These are phyloP conservation scores for Scedosporium aurantiacum DNA, from an alignment of 2,329 filamentous ascomycete genomes.

Conservation along the genomic window DNA sequence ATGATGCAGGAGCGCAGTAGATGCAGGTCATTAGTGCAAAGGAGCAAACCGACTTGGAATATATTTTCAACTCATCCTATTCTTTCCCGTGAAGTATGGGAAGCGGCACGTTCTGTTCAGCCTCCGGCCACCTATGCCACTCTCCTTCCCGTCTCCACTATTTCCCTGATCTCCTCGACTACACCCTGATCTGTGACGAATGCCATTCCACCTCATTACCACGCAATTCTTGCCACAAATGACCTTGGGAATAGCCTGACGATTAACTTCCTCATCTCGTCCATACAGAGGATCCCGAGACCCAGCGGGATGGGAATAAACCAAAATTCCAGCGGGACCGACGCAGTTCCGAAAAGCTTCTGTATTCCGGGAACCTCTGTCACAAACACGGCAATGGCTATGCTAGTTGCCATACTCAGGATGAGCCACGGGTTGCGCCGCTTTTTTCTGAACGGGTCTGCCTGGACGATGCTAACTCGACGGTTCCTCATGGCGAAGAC, in stretches of 20 bases:
- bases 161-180: no score
- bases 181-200: no score
- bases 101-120: no score
- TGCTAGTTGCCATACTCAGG: constrained; percentile 31
- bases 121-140: no score
- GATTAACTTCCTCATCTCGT: constrained; percentile 39
- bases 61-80: no score
- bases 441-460: constrained; percentile 33
- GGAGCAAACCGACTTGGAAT: no score
- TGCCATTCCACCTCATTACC: constrained; percentile 23
- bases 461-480: constrained; percentile 38
- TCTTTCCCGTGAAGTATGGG: no score
- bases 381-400: constrained; percentile 41
- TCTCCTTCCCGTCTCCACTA: no score
- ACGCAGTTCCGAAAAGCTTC: constrained; percentile 33
- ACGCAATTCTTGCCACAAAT: constrained; percentile 34
- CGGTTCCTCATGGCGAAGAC: constrained; percentile 40
- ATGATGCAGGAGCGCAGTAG: neutral
- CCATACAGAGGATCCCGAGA: constrained; percentile 36
- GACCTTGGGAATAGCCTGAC: constrained; percentile 35
- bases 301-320: constrained; percentile 38
- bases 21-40: neutral
- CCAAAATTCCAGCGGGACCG: constrained; percentile 41
- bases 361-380: constrained; percentile 40
- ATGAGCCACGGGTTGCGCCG: constrained; percentile 39